These are phyloP conservation scores for Penicillium sp. DNA, from an alignment of 2,329 filamentous ascomycete genomes.

Conservation along the genomic window DNA sequence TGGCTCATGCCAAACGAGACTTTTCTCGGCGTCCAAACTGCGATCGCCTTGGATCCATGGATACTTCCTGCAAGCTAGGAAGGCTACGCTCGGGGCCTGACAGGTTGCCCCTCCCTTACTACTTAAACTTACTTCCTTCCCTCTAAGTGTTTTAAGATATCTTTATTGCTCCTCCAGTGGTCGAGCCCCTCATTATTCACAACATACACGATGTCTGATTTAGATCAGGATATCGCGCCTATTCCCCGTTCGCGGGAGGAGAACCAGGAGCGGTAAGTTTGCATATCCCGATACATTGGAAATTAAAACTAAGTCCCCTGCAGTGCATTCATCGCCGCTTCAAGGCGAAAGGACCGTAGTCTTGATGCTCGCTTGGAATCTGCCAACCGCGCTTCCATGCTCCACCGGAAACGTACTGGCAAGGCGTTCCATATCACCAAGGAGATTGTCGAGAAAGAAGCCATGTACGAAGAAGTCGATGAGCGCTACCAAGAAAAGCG, in stretches of 20 bases:
- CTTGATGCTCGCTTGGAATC: conserved; percentile 87
- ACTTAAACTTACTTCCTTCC: conserved; percentile 8
- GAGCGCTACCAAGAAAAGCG: conserved; percentile 60
- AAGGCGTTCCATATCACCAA: conserved; percentile 78
- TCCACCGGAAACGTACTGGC: conserved; percentile 85
- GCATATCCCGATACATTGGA: no score
- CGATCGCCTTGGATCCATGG: conserved; percentile 24
- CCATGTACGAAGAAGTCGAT: conserved; percentile 96
- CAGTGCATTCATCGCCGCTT: conserved; percentile 90
- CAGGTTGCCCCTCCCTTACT: conserved; percentile 13
- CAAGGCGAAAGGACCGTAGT: conserved; percentile 79
- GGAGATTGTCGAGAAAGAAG: conserved; percentile 83
- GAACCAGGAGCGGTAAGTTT: conserved; percentile 46
- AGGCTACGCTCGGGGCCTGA: conserved; percentile 15
- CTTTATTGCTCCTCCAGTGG: background rate
- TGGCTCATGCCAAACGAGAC: conserved; percentile 14
- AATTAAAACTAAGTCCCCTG: background rate
- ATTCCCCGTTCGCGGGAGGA: conserved; percentile 43
- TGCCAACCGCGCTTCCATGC: conserved; percentile 81
- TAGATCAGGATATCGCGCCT: conserved; percentile 33
- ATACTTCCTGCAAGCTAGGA: conserved; percentile 13
- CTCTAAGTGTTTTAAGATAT: background rate
- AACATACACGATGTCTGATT: conserved; percentile 22
- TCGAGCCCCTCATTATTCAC: background rate
- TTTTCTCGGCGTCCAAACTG: conserved; percentile 21